Percentiles rank a stretch among this genome's conserved stretches.
Evolutionary conservation across 176 grass and related monocot species (phyloP).

Genomic region (Alopecurus myosuroides): DNA sequence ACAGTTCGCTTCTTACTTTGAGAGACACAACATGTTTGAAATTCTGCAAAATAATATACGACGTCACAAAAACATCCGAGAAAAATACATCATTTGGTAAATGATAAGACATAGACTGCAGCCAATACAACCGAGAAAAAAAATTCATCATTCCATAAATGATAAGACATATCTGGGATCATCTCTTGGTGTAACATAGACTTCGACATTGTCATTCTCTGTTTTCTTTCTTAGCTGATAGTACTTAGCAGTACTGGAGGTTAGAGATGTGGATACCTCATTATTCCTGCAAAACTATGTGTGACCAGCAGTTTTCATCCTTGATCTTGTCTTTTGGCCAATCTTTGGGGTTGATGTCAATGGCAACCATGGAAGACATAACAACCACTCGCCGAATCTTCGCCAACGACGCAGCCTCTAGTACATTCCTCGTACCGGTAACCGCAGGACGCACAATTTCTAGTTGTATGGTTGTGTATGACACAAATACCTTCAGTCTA

Average conservation of each 20-base stretch:
- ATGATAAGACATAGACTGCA: too few relatives aligned
- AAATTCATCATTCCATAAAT: too few relatives aligned
- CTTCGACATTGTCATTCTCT: too few relatives aligned
- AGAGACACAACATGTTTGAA: too few relatives aligned
- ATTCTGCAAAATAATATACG: too few relatives aligned
- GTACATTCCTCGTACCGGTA: conserved; percentile 18
- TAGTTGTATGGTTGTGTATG: neutral
- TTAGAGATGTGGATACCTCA: too few relatives aligned
- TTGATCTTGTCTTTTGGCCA: conserved; percentile 30
- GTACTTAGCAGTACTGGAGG: neutral
- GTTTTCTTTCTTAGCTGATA: neutral
- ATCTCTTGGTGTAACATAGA: too few relatives aligned
- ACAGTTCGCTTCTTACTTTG: too few relatives aligned
- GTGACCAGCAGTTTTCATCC: conserved; percentile 45
- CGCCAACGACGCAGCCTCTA: neutral
- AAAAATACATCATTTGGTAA: too few relatives aligned
- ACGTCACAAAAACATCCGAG: too few relatives aligned
- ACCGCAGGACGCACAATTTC: conserved; percentile 32
- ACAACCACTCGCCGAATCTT: conserved; percentile 22
- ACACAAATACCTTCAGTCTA: neutral
- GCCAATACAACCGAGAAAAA: too few relatives aligned
- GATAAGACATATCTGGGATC: too few relatives aligned
- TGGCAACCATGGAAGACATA: conserved; percentile 30
- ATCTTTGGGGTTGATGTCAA: conserved; percentile 19
- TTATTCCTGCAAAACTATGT: conserved; percentile 28